Percentiles rank a stretch among this genome's conserved stretches.
These are phyloP conservation scores for Orychophragmus violaceus DNA, from an alignment of 345 rosid genomes.

Conservation along the genomic window DNA sequence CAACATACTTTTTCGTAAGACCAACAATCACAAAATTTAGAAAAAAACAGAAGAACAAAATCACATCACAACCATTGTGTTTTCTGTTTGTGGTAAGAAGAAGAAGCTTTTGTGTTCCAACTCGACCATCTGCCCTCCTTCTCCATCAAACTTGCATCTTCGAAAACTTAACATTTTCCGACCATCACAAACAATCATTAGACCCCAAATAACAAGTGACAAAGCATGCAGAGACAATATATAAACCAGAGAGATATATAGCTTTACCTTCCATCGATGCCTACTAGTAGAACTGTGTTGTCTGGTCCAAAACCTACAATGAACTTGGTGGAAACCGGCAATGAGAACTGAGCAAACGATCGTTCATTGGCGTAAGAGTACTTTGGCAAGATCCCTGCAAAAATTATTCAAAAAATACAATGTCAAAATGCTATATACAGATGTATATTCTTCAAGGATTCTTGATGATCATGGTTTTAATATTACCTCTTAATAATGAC, in stretches of 20 bases:
- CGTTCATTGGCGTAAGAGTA: conserved; percentile 74
- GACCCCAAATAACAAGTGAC: not conserved
- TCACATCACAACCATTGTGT: not conserved
- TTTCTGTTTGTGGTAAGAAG: not conserved
- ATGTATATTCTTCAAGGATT: not conserved
- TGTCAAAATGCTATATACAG: not conserved
- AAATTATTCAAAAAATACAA: not conserved
- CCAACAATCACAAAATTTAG: not conserved
- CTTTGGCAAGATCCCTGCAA: conserved; percentile 65
- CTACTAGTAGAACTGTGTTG: conserved; percentile 51
- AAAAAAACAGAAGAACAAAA: not conserved
- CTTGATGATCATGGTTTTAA: not conserved
- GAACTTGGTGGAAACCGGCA: conserved; percentile 58
- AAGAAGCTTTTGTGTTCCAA: conserved; percentile 59
- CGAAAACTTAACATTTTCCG: conserved; percentile 55
- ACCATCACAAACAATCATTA: not conserved
- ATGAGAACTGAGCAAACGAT: conserved; percentile 81
- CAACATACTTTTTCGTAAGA: not conserved
- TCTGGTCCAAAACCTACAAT: conserved; percentile 78
- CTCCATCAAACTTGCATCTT: conserved; percentile 62
- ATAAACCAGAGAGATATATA: not conserved
- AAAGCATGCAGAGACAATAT: not conserved
- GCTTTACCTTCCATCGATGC: conserved; percentile 74
- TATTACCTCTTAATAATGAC: conserved; percentile 66
- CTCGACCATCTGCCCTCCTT: conserved; percentile 86